phyloP scores from a whole-genome alignment of 78 protist species.

The Dictyostelium discoideum region DNA sequence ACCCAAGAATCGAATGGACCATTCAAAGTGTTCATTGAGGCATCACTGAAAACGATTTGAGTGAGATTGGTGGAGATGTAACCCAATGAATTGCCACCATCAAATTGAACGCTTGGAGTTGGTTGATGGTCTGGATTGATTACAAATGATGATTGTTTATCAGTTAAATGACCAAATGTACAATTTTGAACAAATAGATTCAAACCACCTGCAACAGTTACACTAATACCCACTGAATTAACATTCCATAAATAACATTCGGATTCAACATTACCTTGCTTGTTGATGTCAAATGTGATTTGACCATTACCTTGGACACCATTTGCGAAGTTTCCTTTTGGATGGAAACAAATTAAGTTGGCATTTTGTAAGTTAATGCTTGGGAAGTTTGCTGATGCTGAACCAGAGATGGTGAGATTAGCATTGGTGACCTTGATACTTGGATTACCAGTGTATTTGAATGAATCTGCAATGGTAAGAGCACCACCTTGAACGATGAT shows the following conservation, averaged over 20 bases:
- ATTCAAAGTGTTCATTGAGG: background rate
- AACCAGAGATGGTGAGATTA: background rate
- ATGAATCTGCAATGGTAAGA: background rate
- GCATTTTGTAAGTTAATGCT: background rate
- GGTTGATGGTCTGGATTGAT: background rate
- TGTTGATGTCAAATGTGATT: background rate
- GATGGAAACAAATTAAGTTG: background rate
- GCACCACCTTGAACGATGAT: background rate
- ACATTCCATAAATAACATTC: background rate
- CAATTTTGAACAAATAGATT: background rate
- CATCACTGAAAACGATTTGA: background rate
- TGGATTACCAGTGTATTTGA: background rate
- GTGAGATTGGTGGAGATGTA: background rate
- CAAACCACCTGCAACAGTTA: background rate
- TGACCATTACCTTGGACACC: background rate
- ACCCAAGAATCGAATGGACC: background rate
- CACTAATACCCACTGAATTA: background rate
- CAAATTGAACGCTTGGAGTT: background rate
- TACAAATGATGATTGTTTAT: background rate
- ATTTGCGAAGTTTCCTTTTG: background rate
- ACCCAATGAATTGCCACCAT: background rate
- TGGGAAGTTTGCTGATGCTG: background rate
- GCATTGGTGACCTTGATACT: background rate
- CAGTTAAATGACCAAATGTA: background rate
- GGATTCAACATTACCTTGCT: background rate